phyloP scores from a whole-genome alignment of 1,284 basidiomycete species.

The Ceratobasidium papillatum region DNA sequence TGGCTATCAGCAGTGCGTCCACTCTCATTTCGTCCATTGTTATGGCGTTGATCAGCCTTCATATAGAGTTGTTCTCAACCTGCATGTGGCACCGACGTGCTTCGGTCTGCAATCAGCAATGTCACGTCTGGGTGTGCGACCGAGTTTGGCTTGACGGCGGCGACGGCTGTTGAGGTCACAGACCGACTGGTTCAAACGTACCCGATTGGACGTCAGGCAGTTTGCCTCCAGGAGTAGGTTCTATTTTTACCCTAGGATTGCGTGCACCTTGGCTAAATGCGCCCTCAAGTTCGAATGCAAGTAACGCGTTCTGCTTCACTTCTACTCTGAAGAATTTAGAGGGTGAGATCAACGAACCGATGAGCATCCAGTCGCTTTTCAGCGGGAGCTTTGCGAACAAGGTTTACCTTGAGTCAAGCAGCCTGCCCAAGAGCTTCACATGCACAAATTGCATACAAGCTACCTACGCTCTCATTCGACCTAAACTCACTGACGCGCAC shows the following conservation, averaged over 20 bases:
- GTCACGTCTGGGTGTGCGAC: not conserved
- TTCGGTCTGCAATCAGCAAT: not conserved
- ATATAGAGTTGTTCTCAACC: not conserved
- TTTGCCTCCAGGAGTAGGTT: not conserved
- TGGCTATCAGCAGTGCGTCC: conserved; percentile 7
- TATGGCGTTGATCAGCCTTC: not conserved
- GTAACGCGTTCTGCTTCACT: not conserved
- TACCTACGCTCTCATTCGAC: conserved; percentile 5
- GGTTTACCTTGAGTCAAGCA: no score
- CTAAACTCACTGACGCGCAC: not conserved
- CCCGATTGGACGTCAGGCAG: not conserved
- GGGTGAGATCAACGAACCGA: no score
- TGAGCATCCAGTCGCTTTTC: not conserved
- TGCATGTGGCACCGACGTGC: not conserved
- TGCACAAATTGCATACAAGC: conserved; percentile 2
- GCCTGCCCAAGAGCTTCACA: not conserved
- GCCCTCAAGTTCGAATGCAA: not conserved
- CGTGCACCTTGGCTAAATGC: not conserved
- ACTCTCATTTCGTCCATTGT: not conserved
- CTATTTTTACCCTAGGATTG: not conserved
- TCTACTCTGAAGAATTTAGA: not conserved
- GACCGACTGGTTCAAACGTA: not conserved
- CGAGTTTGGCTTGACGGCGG: not conserved
- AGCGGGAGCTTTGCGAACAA: not conserved
- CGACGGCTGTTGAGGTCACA: not conserved